A percentile compares a stretch with the other conserved stretches of the same genome.
These are phyloP conservation scores for Gorgonomyces haynaldii DNA, from an alignment of 192 early-diverging fungal genomes.

Conservation along the genomic window DNA sequence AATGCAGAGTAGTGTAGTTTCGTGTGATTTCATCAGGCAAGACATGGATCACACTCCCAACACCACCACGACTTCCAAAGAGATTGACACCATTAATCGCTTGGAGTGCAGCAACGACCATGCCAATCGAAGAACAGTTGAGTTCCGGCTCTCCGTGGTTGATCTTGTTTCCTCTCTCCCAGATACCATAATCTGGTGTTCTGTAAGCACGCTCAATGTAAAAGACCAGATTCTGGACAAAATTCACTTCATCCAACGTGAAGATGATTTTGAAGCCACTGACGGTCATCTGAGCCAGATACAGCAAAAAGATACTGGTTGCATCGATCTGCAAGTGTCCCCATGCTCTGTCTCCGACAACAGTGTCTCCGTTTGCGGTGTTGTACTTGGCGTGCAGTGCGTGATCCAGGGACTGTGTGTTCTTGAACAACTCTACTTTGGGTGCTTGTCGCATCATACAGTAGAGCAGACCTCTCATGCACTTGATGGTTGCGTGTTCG, in stretches of 20 bases:
- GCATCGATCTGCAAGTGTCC: slow-evolving; percentile 85
- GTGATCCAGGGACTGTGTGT: slow-evolving; percentile 59
- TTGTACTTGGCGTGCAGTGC: slow-evolving; percentile 85
- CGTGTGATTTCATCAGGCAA: slow-evolving; percentile 76
- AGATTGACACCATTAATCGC: slow-evolving; percentile 79
- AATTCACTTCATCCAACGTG: slow-evolving; percentile 74
- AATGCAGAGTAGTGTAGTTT: slow-evolving; percentile 67
- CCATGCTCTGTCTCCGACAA: slow-evolving; percentile 75
- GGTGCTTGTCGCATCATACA: slow-evolving; percentile 71
- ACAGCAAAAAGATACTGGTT: slow-evolving; percentile 68
- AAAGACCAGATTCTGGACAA: slow-evolving; percentile 76
- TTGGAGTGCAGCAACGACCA: slow-evolving; percentile 73
- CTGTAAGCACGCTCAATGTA: slow-evolving; percentile 75
- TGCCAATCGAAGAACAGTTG: slow-evolving; percentile 80
- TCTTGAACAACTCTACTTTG: slow-evolving; percentile 76
- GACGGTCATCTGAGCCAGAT: slow-evolving; percentile 74
- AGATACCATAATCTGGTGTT: slow-evolving; percentile 79
- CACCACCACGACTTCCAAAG: slow-evolving; percentile 68
- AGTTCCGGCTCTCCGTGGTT: slow-evolving; percentile 79
- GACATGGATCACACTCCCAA: slow-evolving; percentile 66
- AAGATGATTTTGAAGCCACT: slow-evolving; percentile 62
- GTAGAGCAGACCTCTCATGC: slow-evolving; percentile 74
- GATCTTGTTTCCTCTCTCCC: slow-evolving; percentile 81
- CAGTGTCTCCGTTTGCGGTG: slow-evolving; percentile 69
- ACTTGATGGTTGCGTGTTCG: slow-evolving; percentile 73